These are phyloP conservation scores for Penicillium tannophilum DNA, from an alignment of 495 filamentous ascomycete genomes.

Conservation along the genomic window DNA sequence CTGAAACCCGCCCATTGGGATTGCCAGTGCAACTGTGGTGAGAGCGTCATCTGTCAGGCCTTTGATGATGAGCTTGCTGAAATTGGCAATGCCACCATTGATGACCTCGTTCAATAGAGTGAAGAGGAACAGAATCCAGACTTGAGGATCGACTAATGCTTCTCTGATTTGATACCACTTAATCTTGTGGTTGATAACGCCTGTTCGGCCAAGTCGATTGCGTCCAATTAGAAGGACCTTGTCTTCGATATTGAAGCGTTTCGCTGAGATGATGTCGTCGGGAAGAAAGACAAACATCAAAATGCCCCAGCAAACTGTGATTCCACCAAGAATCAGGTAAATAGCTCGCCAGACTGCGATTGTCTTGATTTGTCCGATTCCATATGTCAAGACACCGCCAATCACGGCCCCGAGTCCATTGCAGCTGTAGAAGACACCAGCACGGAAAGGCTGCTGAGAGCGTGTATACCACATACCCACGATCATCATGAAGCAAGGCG, in stretches of 20 bases:
- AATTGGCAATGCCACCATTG: conserved; percentile 42
- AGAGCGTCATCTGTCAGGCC: conserved; percentile 34
- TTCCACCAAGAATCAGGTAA: conserved; percentile 48
- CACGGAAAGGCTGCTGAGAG: conserved; percentile 59
- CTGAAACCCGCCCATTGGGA: conserved; percentile 44
- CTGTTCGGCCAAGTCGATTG: conserved; percentile 40
- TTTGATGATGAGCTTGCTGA: conserved; percentile 44
- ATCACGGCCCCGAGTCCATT: conserved; percentile 61
- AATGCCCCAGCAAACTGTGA: conserved; percentile 39
- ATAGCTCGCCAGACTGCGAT: conserved; percentile 59
- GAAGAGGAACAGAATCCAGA: conserved; percentile 48
- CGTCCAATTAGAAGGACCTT: conserved; percentile 42
- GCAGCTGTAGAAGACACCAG: conserved; percentile 62
- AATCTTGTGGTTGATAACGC: conserved; percentile 43
- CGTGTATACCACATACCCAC: conserved; percentile 45
- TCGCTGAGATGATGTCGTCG: conserved; percentile 41
- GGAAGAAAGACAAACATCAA: conserved; percentile 49
- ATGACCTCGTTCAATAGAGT: conserved; percentile 40
- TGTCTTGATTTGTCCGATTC: conserved; percentile 54
- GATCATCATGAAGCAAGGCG: conserved; percentile 42
- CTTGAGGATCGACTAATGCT: conserved; percentile 33
- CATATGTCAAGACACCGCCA: conserved; percentile 61
- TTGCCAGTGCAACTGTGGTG: conserved; percentile 35
- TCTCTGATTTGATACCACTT: conserved; percentile 51
- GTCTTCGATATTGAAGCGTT: conserved; percentile 40